Evolutionary conservation across 495 filamentous ascomycete genomes (phyloP).

Genomic region (Aspergillus ellipticus): DNA sequence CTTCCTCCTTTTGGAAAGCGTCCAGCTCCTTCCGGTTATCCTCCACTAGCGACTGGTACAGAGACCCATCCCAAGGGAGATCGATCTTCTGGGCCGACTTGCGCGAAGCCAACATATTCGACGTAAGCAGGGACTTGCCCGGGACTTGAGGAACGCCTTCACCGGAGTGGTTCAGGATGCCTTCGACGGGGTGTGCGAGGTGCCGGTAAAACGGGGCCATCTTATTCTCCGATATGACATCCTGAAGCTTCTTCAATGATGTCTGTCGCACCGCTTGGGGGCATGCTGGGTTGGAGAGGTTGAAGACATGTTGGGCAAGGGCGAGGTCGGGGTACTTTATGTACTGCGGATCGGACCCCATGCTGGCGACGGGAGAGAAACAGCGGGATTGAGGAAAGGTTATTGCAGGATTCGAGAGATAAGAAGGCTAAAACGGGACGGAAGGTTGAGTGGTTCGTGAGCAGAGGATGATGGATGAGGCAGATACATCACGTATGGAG

Average conservation of each 20-base stretch:
- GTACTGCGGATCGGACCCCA: constrained; percentile 97
- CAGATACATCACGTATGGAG: constrained; percentile 33
- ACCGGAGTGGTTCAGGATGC: constrained; percentile 75
- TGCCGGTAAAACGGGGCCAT: constrained; percentile 97
- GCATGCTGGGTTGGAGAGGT: constrained; percentile 84
- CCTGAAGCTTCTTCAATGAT: constrained; percentile 79
- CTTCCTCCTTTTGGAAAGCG: constrained; percentile 90
- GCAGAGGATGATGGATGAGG: constrained; percentile 14
- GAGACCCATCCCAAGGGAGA: constrained; percentile 83
- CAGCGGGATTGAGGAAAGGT: neutral
- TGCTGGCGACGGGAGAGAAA: constrained; percentile 42
- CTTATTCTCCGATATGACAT: constrained; percentile 88
- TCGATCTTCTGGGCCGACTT: constrained; percentile 57
- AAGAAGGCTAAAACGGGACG: neutral
- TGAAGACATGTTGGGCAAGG: constrained; percentile 95
- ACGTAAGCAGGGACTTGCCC: constrained; percentile 48
- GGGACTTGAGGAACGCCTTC: constrained; percentile 63
- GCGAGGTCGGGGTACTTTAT: constrained; percentile 89
- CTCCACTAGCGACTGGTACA: constrained; percentile 79
- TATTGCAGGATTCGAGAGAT: neutral
- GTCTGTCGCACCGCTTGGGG: constrained; percentile 61
- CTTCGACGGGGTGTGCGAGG: constrained; percentile 89
- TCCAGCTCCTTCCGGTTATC: constrained; percentile 92
- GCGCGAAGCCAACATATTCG: constrained; percentile 68
- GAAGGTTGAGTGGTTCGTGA: constrained; percentile 6